phyloP scores from a whole-genome alignment of 495 filamentous ascomycete genomes.

The Aspergillus incahuasiensis region DNA sequence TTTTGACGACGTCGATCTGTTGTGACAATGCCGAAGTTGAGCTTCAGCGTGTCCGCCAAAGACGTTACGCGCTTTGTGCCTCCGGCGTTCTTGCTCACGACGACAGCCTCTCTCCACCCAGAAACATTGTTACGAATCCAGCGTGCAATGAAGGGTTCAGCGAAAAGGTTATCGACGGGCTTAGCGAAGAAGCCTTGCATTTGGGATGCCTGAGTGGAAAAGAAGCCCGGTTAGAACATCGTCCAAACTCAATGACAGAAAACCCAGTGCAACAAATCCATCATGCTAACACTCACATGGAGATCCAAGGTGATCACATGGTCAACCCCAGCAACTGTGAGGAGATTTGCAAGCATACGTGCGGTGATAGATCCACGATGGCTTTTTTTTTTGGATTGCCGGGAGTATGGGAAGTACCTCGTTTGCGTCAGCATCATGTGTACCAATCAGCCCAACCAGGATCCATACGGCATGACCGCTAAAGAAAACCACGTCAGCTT shows the following conservation, averaged over 20 bases:
- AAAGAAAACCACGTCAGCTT: conserved; percentile 21
- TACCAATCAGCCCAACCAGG: conserved; percentile 31
- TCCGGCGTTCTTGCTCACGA: conserved; percentile 96
- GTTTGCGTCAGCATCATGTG: conserved; percentile 41
- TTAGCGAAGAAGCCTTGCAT: conserved; percentile 99
- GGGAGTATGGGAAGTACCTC: conserved; percentile 94
- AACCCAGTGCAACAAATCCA: conserved; percentile 2
- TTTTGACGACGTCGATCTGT: conserved; percentile 75
- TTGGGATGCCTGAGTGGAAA: conserved; percentile 62
- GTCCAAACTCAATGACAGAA: conserved; percentile 4
- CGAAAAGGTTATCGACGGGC: conserved; percentile 95
- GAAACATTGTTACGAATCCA: conserved; percentile 89
- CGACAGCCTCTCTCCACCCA: conserved; percentile 85
- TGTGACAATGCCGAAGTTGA: conserved; percentile 96
- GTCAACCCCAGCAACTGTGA: conserved; percentile 88
- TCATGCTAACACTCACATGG: conserved; percentile 52
- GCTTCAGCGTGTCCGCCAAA: conserved; percentile 88
- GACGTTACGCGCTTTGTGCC: conserved; percentile 98
- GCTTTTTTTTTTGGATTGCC: conserved; percentile 98
- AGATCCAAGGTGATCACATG: conserved; percentile 97
- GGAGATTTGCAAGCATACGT: conserved; percentile 91
- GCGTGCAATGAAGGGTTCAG: conserved; percentile 90
- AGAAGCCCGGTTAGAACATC: conserved; percentile 12
- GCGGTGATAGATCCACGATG: conserved; percentile 95
- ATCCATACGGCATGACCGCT: conserved; percentile 84